Percentiles rank a stretch among this genome's conserved stretches.
Conservation (phyloP, 805 yeast species). For the Kodamaea neixiangensis region DNA sequence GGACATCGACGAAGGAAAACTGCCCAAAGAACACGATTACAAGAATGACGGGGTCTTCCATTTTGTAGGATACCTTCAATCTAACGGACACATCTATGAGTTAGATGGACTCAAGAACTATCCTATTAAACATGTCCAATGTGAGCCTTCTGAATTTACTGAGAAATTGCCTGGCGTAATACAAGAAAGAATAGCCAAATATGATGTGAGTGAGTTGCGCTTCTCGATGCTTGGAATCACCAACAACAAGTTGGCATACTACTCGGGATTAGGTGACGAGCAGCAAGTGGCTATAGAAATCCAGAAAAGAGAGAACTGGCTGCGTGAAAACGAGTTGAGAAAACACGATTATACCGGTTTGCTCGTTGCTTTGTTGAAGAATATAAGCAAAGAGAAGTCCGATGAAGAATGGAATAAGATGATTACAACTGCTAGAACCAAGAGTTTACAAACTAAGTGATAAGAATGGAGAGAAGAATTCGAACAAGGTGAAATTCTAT, state of each 20-base stretch:
- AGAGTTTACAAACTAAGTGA: constrained; percentile 11
- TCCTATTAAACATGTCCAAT: constrained; percentile 53
- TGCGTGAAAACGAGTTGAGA: constrained; percentile 54
- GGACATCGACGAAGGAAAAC: constrained; percentile 46
- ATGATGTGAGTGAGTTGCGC: constrained; percentile 50
- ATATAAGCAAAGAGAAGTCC: constrained; percentile 32
- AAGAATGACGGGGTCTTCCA: constrained; percentile 59
- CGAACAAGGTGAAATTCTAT: too few relatives aligned
- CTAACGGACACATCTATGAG: constrained; percentile 52
- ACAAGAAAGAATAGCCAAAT: constrained; percentile 46
- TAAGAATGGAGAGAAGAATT: neutral
- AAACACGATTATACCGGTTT: constrained; percentile 56
- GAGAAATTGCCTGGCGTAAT: constrained; percentile 47
- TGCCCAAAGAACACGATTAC: constrained; percentile 25
- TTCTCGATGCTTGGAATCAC: constrained; percentile 59
- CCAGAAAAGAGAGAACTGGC: constrained; percentile 53
- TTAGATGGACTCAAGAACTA: constrained; percentile 59
- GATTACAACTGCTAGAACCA: constrained; percentile 26
- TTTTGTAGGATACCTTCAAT: constrained; percentile 55
- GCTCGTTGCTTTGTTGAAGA: constrained; percentile 46
- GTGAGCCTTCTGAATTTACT: constrained; percentile 43
- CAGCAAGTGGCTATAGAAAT: constrained; percentile 41
- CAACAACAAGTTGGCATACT: constrained; percentile 47
- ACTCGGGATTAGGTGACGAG: constrained; percentile 40
- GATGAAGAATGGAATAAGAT: constrained; percentile 43